Percentiles rank a stretch among this genome's conserved stretches.
These are phyloP conservation scores for Candida sanyaensis DNA, from an alignment of 1,139 yeast species.

Conservation along the genomic window DNA sequence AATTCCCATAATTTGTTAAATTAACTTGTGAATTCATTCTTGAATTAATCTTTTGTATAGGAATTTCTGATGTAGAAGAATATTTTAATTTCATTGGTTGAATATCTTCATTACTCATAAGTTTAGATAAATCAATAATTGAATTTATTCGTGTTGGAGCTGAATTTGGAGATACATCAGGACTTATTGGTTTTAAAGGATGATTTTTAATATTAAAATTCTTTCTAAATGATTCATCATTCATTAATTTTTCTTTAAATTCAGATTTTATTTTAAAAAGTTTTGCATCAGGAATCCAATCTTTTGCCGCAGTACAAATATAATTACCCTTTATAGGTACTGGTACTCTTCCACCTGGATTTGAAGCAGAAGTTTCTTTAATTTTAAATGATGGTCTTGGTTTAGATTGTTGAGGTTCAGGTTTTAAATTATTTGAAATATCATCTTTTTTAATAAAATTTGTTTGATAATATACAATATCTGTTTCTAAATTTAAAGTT, in stretches of 20 bases:
- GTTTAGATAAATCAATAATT: slow-evolving; percentile 43
- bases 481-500: slow-evolving; percentile 41
- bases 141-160: slow-evolving; percentile 47
- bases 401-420: slow-evolving; percentile 11
- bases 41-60: slow-evolving; percentile 40
- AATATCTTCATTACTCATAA: slow-evolving; percentile 37
- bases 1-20: slow-evolving; percentile 8
- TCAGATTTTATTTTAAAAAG: slow-evolving; percentile 34
- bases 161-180: slow-evolving; percentile 47
- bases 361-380: slow-evolving; percentile 16
- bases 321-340: slow-evolving; percentile 8
- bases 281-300: slow-evolving; percentile 37
- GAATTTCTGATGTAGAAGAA: slow-evolving; percentile 42
- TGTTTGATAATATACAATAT: slow-evolving; percentile 48
- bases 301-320: slow-evolving; percentile 42
- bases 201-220: slow-evolving; percentile 31
- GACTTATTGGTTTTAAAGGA: slow-evolving; percentile 41
- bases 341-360: slow-evolving; percentile 7
- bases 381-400: slow-evolving; percentile 34
- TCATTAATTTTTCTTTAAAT: slow-evolving; percentile 39
- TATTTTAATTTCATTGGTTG: slow-evolving; percentile 46
- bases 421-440: slow-evolving; percentile 16
- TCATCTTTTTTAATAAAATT: slow-evolving; percentile 46
- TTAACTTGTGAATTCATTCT: slow-evolving; percentile 41
- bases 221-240: slow-evolving; percentile 40